These are phyloP conservation scores for Fusarium heterosporum DNA, from an alignment of 2,329 filamentous ascomycete genomes.

Conservation along the genomic window DNA sequence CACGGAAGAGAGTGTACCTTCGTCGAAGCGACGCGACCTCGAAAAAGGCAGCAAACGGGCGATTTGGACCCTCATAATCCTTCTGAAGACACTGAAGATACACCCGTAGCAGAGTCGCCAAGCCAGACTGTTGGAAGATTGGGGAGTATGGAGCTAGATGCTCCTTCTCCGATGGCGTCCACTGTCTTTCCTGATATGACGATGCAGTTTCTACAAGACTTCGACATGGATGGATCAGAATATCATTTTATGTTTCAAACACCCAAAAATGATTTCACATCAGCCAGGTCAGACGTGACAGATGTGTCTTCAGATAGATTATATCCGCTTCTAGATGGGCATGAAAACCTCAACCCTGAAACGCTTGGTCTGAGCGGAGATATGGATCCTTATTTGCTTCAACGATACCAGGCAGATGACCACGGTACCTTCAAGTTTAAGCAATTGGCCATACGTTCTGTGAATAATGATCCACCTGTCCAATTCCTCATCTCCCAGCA, in stretches of 20 bases:
- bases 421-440: constrained; percentile 6
- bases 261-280: not conserved
- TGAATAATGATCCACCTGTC: not conserved
- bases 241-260: constrained; percentile 18
- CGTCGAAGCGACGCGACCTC: not conserved
- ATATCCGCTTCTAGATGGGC: not conserved
- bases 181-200: not conserved
- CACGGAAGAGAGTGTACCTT: not conserved
- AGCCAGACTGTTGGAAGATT: rapidly evolving
- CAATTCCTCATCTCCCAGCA: not conserved
- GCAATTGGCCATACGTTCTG: not conserved
- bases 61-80: not conserved
- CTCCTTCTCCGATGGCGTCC: not conserved
- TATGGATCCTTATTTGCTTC: constrained; percentile 7
- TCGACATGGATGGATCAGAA: not conserved
- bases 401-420: not conserved
- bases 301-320: rapidly evolving
- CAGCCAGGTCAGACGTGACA: rapidly evolving
- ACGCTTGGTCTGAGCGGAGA: constrained; percentile 2
- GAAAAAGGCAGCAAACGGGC: not conserved
- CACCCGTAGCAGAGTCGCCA: rapidly evolving
- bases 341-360: not conserved
- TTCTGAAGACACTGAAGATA: rapidly evolving
- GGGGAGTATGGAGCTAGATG: not conserved
- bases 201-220: constrained; percentile 13